phyloP scores from a whole-genome alignment of 176 grass and related monocot species.

The Bromus sterilis region DNA sequence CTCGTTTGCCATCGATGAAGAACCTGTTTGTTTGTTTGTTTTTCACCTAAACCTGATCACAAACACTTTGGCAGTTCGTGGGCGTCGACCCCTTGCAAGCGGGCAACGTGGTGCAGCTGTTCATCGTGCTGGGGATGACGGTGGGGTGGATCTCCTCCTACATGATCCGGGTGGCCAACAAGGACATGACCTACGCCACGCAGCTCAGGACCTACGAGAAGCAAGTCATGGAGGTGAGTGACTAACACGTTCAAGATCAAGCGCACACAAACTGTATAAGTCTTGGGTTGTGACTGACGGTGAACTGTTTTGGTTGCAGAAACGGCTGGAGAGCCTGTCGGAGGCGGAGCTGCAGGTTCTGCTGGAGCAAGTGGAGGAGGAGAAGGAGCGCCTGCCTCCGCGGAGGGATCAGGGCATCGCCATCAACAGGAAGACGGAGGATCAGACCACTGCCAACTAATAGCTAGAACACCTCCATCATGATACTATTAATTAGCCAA shows the following conservation, averaged over 20 bases:
- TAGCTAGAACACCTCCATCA: not conserved
- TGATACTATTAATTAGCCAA: not conserved
- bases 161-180: conserved; percentile 95
- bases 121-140: conserved; percentile 86
- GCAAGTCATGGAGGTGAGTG: conserved; percentile 88
- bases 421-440: conserved; percentile 32
- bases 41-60: not conserved
- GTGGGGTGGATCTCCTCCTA: conserved; percentile 92
- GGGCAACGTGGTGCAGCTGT: conserved; percentile 87
- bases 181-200: conserved; percentile 97
- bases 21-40: not conserved
- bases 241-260: not conserved
- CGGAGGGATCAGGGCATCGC: conserved; percentile 16
- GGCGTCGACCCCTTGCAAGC: conserved; percentile 90
- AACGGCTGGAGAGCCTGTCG: conserved; percentile 80
- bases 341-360: conserved; percentile 77
- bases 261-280: not conserved
- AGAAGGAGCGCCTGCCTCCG: conserved; percentile 44
- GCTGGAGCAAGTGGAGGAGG: conserved; percentile 94
- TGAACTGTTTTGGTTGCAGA: conserved; percentile 36
- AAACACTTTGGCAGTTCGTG: conserved; percentile 36
- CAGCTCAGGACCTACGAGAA: conserved; percentile 95
- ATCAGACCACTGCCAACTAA: not conserved
- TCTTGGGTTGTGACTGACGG: not conserved
- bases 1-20: not conserved